Evolutionary conservation across 2,329 filamentous ascomycete species (phyloP).

Genomic region (Nigrospora osmanthi): DNA sequence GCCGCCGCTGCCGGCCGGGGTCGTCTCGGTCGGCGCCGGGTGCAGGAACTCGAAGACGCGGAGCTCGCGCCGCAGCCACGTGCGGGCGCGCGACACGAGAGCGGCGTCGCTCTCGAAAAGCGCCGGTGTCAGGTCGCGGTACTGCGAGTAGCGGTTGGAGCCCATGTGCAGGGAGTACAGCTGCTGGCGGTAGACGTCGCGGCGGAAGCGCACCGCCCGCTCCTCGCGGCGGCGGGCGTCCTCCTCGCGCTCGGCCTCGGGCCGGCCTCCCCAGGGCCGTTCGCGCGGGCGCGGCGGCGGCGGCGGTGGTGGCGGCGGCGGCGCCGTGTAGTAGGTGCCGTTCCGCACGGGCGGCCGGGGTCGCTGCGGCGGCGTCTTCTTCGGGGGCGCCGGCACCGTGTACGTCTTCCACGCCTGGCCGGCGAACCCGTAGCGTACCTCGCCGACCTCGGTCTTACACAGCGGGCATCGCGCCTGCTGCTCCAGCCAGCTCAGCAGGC

Average conservation of each 20-base stretch:
- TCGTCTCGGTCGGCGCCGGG: constrained; percentile 11
- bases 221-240: constrained; percentile 15
- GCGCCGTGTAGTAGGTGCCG: constrained; percentile 1
- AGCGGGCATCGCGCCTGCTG: constrained; percentile 68
- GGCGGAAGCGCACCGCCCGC: constrained; percentile 47
- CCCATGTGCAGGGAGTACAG: constrained; percentile 78
- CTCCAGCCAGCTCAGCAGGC: constrained; percentile 75
- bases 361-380: neutral
- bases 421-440: constrained; percentile 59
- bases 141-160: constrained; percentile 68
- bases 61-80: constrained; percentile 78
- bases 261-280: neutral
- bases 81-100: constrained; percentile 67
- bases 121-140: constrained; percentile 63
- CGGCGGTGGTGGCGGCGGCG: neutral
- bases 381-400: constrained; percentile 30
- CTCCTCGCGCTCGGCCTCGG: neutral
- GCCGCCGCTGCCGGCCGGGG: no score
- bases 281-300: neutral
- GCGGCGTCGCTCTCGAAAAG: constrained; percentile 56
- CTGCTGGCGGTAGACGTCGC: constrained; percentile 63
- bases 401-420: constrained; percentile 51
- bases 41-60: constrained; percentile 72
- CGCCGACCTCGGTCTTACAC: constrained; percentile 52
- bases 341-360: constrained; percentile 2